Base-by-base conservation (phyloP, 2,329 filamentous ascomycete species). In the Fulvia fulva region DNA sequence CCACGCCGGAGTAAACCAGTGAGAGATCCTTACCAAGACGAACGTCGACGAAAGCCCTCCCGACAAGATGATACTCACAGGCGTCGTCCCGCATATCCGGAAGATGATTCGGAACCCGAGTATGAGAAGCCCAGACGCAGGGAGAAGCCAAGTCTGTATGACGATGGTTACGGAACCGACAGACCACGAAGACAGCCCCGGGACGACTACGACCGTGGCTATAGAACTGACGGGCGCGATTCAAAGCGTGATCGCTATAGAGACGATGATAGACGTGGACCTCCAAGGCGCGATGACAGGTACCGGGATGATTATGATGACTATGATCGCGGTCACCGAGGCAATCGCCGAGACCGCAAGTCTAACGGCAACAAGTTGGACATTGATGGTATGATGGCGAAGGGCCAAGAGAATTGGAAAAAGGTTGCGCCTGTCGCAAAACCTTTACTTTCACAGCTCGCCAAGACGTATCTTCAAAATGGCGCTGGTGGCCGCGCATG, bases 371-470 rank as follows among this genome's bases (percentile, higher is more conserved):
- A 63, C 51, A 64, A 62, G 19, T 54, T 57, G 23, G 64, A 68
- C 37, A 56, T 68, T 30, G 61, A 63, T 32, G 57, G 62, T 14
- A 60, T 69, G 54, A 50, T 70, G 44, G 56, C 68, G 56, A 68
- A 65, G 60, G 67, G 69, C 9, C 60, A 71, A 61, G 70, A 70
- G 63, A 60, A 61, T 21, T 71, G 68, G 68, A 59, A 67, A 46
- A 70, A 61, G 23, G 68, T 66, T 12, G 69, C 63, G 56, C 69
- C 69, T 4, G 60, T 71, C 19, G 69, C 69, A 19, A 71, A 70
- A 60, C 69, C 69, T 11, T 51, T 70, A 51, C 51, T 70, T 34
- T 52, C 53, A 14, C 65, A 68, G 34, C 46, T 71, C 50, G 68
- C 68, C 21, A 68, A 67, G 51, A 64, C 64, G 46, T 71, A 71